Conservation (phyloP, 495 filamentous ascomycete genomes). For the Clohesyomyces aquaticus region DNA sequence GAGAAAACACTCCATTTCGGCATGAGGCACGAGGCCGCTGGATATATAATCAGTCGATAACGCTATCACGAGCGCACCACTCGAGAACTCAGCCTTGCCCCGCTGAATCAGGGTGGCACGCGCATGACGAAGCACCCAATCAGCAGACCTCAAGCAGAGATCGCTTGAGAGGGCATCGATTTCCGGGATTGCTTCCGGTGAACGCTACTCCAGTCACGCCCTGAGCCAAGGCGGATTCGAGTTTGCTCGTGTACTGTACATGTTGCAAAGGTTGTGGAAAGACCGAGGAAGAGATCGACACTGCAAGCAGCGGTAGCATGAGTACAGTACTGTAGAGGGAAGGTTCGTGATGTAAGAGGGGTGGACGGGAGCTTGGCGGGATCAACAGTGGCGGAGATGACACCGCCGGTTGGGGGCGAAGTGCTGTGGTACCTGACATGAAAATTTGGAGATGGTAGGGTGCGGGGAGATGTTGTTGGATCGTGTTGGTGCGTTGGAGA, state of each 20-base stretch:
- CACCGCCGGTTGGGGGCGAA: neutral
- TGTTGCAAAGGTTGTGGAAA: too few species aligned
- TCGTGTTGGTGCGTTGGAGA: neutral
- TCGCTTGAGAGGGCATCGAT: neutral
- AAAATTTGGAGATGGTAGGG: neutral
- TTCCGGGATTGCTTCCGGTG: neutral
- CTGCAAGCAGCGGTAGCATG: too few species aligned
- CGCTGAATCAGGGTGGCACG: neutral
- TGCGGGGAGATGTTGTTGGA: neutral
- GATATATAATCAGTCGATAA: neutral
- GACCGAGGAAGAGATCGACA: too few species aligned
- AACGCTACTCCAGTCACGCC: neutral
- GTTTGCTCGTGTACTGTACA: neutral
- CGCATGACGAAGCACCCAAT: neutral
- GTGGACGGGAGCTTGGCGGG: neutral
- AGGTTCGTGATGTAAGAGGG: conserved; percentile 1
- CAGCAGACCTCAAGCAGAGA: neutral
- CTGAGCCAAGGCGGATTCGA: neutral
- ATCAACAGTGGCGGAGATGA: neutral
- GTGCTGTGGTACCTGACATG: neutral
- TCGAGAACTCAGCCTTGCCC: neutral
- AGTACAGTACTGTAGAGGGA: too few species aligned
- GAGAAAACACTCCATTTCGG: too few species aligned
- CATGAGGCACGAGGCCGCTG: too few species aligned
- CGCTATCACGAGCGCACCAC: neutral